Conservation (phyloP, 176 grass and related monocot genomes). For the Elaeis guineensis region DNA sequence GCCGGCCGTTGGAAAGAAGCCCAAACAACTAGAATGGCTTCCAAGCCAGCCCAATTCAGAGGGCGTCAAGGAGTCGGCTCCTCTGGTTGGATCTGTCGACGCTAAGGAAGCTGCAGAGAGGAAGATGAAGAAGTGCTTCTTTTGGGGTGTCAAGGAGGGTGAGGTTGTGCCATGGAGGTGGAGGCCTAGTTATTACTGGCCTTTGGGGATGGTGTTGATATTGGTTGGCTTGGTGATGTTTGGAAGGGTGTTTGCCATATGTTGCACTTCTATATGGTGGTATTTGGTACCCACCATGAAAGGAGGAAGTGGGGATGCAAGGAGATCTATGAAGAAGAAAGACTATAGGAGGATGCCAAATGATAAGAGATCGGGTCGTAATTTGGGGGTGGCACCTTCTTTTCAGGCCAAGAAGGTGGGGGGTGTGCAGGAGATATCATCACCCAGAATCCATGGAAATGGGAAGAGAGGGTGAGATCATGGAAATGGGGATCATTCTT, state of each 20-base stretch:
- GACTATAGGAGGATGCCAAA: too few species aligned
- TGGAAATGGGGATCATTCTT: too few species aligned
- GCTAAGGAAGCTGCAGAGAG: background rate
- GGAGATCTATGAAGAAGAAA: too few species aligned
- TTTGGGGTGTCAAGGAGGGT: background rate
- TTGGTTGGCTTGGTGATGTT: slow-evolving; percentile 1
- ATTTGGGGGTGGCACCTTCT: too few species aligned
- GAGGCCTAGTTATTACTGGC: background rate
- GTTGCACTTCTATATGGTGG: slow-evolving; percentile 16
- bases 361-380: too few species aligned
- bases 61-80: background rate
- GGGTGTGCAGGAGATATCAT: too few species aligned
- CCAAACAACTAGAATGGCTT: background rate
- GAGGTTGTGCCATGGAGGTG: background rate
- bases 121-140: background rate
- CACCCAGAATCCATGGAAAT: too few species aligned
- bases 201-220: slow-evolving; percentile 5
- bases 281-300: slow-evolving; percentile 1
- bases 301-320: background rate
- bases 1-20: background rate
- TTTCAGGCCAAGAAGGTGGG: too few species aligned
- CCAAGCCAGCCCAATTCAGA: background rate
- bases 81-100: background rate
- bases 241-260: slow-evolving; percentile 13
- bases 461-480: too few species aligned